phyloP scores from a whole-genome alignment of 495 filamentous ascomycete species.

The Penicillium arizonense region DNA sequence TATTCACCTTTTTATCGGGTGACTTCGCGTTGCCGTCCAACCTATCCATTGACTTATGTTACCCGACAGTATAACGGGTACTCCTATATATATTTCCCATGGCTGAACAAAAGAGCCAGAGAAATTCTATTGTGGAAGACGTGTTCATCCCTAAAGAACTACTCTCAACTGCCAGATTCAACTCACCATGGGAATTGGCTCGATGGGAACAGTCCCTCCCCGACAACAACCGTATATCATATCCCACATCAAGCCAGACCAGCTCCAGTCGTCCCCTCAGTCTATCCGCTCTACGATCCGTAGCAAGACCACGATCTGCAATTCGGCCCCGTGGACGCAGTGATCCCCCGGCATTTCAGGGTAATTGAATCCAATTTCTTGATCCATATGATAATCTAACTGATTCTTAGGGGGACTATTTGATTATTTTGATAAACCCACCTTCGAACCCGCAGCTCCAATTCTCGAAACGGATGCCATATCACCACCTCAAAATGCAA shows the following conservation, averaged over 20 bases:
- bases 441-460: constrained; percentile 1
- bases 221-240: constrained; percentile 15
- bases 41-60: neutral
- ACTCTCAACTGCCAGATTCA: constrained; percentile 23
- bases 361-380: constrained; percentile 1
- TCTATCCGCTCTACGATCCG: constrained; percentile 11
- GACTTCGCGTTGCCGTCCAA: neutral
- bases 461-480: constrained; percentile 16
- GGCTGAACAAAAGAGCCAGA: constrained; percentile 5
- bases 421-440: constrained; percentile 5
- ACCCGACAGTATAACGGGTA: neutral
- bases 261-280: constrained; percentile 14
- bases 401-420: constrained; percentile 4
- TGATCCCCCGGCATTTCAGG: constrained; percentile 16
- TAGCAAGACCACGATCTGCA: constrained; percentile 9
- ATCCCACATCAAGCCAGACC: constrained; percentile 6
- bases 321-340: constrained; percentile 12
- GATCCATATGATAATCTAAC: neutral
- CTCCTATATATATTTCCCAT: neutral
- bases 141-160: constrained; percentile 20
- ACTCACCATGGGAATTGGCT: constrained; percentile 19
- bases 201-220: constrained; percentile 25
- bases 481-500: constrained; percentile 13
- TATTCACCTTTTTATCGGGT: neutral
- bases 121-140: constrained; percentile 21